Conservation (phyloP, 2,329 filamentous ascomycete genomes). For the Nemania serpens region DNA sequence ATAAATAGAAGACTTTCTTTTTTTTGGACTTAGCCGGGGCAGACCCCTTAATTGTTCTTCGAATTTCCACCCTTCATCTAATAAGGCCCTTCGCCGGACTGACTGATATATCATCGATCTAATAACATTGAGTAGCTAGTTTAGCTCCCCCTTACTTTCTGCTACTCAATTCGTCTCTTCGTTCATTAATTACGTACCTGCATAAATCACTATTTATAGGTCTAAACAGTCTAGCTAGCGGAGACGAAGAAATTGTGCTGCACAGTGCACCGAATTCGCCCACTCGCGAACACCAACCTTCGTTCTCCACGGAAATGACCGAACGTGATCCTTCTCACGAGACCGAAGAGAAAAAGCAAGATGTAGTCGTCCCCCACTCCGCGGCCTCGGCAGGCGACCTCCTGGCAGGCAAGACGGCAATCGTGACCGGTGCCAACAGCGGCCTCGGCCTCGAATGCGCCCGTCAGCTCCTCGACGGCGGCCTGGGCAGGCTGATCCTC, state of each 20-base stretch:
- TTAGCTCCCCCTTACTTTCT: no score
- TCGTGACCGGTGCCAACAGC: conserved; percentile 47
- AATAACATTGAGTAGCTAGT: no score
- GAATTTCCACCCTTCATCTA: no score
- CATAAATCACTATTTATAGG: no score
- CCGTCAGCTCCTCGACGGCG: conserved; percentile 42
- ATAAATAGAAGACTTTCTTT: no score
- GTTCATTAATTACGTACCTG: no score
- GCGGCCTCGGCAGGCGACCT: background rate
- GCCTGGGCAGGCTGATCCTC: conserved; percentile 43
- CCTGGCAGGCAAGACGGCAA: conserved; percentile 39
- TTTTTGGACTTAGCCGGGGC: no score
- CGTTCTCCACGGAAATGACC: background rate
- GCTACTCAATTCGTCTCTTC: no score
- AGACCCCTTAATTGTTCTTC: no score
- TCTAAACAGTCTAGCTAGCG: no score
- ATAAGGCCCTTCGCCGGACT: no score
- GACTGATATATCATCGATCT: no score
- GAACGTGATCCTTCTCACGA: background rate
- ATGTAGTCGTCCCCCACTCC: background rate
- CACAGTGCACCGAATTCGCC: background rate
- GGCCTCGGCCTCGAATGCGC: conserved; percentile 46
- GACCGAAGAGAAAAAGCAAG: background rate
- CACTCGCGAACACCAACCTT: background rate
- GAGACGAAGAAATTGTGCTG: background rate